A percentile compares a stretch with the other conserved stretches of the same genome.
Conservation (phyloP, 139 green algal genomes). For the Chlorella vulgaris region DNA sequence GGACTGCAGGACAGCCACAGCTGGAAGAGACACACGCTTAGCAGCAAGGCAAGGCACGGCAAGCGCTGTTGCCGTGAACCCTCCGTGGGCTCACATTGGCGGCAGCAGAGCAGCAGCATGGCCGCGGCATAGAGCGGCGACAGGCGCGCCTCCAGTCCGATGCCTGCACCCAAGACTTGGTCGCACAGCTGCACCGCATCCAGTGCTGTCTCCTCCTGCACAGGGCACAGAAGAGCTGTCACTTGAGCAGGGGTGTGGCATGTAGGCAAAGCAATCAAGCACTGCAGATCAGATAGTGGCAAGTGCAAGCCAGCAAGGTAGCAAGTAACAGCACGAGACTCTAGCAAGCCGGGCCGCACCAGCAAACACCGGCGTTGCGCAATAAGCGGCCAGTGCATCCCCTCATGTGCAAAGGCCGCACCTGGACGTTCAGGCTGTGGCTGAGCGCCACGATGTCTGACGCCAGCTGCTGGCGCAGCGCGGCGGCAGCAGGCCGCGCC, state of each 20-base stretch:
- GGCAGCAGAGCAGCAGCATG: conserved; percentile 34
- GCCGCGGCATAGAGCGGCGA: conserved; percentile 29
- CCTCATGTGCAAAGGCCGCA: background rate
- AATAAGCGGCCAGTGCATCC: too few species aligned
- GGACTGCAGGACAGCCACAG: background rate
- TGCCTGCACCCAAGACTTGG: conserved; percentile 18
- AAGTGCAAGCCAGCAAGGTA: too few species aligned
- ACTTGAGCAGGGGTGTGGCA: background rate
- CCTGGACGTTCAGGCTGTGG: conserved; percentile 21
- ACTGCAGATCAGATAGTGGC: too few species aligned
- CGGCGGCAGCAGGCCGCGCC: conserved; percentile 28
- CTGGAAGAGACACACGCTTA: background rate
- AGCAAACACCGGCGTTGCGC: background rate
- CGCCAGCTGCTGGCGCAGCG: conserved; percentile 19
- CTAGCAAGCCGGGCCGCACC: too few species aligned
- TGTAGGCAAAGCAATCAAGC: background rate
- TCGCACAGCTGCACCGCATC: conserved; percentile 53
- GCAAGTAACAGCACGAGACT: too few species aligned
- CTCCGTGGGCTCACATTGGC: conserved; percentile 24
- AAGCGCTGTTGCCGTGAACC: too few species aligned
- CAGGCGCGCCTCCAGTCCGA: background rate
- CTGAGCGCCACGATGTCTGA: conserved; percentile 14
- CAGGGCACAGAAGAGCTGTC: background rate
- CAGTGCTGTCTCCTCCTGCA: conserved; percentile 42
- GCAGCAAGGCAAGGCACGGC: too few species aligned